A percentile compares a stretch with the other conserved stretches of the same genome.
Evolutionary conservation across 345 rosid genomes (phyloP).

Genomic region (Stellera chamaejasme): DNA sequence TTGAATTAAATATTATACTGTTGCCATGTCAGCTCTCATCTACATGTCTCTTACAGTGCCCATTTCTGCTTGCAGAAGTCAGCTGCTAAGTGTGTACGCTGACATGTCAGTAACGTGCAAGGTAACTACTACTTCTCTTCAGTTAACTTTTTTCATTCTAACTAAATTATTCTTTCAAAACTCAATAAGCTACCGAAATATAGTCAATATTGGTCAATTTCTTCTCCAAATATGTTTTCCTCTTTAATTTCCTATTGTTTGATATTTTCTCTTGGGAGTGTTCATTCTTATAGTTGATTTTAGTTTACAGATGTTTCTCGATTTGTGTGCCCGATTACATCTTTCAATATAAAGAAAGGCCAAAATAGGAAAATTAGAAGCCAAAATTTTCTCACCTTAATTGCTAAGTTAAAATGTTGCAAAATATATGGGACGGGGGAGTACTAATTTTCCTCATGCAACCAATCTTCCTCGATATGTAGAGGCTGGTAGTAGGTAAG

Average conservation of each 20-base stretch:
- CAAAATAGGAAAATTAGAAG: not conserved
- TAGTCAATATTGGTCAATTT: too few species aligned
- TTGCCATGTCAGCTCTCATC: not conserved
- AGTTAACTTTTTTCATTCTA: not conserved
- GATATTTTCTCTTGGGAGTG: not conserved
- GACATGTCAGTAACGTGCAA: conserved; percentile 95
- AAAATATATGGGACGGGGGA: too few species aligned
- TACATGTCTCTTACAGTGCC: conserved; percentile 1
- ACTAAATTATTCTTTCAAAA: too few species aligned
- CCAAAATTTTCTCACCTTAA: too few species aligned
- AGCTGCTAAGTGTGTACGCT: conserved; percentile 88
- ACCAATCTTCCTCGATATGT: too few species aligned
- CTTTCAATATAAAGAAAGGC: not conserved
- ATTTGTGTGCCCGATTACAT: not conserved
- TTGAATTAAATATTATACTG: too few species aligned
- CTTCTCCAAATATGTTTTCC: not conserved
- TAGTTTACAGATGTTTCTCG: not conserved
- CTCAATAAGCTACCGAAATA: not conserved
- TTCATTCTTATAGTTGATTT: not conserved
- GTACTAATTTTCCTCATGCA: too few species aligned
- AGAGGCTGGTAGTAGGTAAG: not conserved
- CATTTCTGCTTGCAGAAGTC: conserved; percentile 52
- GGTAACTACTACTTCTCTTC: conserved; percentile 34
- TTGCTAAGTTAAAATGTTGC: too few species aligned
- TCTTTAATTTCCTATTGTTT: not conserved